Evolutionary conservation across 257 asterid genomes (phyloP).

Genomic region (Coffea eugenioides): DNA sequence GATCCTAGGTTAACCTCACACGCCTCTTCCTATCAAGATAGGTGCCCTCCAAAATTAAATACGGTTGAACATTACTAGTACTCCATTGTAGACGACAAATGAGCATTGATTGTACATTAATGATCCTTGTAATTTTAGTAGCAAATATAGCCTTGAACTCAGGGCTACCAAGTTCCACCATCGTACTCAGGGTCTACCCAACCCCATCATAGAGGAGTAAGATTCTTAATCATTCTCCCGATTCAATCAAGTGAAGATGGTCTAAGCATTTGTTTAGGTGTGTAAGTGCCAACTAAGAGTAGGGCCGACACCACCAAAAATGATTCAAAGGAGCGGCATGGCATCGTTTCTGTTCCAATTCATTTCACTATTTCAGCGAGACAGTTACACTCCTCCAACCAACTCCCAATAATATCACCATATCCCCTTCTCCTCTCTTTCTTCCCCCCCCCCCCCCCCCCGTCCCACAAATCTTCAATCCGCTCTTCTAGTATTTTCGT

Average conservation of each 20-base stretch:
- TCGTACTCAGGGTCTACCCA: too few relatives aligned
- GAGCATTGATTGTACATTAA: too few relatives aligned
- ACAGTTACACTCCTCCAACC: constrained; percentile 23
- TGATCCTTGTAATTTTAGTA: not conserved
- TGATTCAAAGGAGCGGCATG: not conserved
- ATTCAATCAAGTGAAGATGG: not conserved
- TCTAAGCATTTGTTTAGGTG: not conserved
- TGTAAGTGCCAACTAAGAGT: constrained; percentile 7
- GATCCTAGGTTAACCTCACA: too few relatives aligned
- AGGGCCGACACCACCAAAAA: not conserved
- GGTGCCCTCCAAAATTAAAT: too few relatives aligned
- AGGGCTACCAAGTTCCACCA: too few relatives aligned
- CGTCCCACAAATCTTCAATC: not conserved
- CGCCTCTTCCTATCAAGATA: too few relatives aligned
- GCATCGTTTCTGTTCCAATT: not conserved
- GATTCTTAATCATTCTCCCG: not conserved
- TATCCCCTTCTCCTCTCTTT: not conserved
- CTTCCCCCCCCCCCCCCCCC: not conserved
- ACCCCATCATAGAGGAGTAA: too few relatives aligned
- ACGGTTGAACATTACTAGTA: not conserved
- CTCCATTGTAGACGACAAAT: too few relatives aligned
- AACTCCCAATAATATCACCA: not conserved
- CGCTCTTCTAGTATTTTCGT: not conserved
- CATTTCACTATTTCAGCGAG: not conserved
- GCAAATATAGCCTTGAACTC: too few relatives aligned